Base-by-base conservation (phyloP, 495 filamentous ascomycete genomes). In the Aspergillus mulundensis region DNA sequence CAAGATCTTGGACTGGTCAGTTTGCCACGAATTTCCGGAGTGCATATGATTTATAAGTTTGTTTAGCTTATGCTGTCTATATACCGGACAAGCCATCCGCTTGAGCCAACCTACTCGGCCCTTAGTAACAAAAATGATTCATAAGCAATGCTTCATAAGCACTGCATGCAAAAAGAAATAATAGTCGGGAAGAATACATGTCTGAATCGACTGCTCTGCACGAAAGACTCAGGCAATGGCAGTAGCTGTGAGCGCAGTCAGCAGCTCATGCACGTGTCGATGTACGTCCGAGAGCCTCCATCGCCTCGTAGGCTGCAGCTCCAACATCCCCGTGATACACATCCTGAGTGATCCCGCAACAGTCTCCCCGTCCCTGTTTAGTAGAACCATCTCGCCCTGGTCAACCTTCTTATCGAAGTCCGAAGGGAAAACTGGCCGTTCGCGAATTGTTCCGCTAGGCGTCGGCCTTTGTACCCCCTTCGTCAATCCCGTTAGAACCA, bases 241-340 rank as follows among this genome's bases (percentile, higher is more conserved):
- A 7, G 32, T 36, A 2, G 32, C 12, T 10, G 12, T 36, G 32
- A 48, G 39, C 32, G 21, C 50, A 18, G 39, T 18, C 12, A 63
- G 34, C 20, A 66, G 24, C 11, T 25, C 34, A 15, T 61, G 45
- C 21, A 75, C 40, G 42, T 63, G 55, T 12, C 66, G 61, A 30
- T 69, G 71, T 20, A 73, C 65, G 25, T 66, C 58, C 25, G 59
- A 58, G 24, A 70, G 76, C 15, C 46, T 58, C 78, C 76, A 81
- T 56, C 79, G 69, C 5, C 56, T 52, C 3, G 53, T 51, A n/a
- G 76, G 67, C 24, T 71, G 64, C 5, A 71, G 69, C 16, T 73
- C 63, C 41, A 80, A 60, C 80, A 83, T 83, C 5, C 70, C 73
- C 40, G 61, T 60, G 18, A 79, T 76, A 16, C 78, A 78, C 11